Conservation (phyloP, 108 stramenopile genomes). For the Cyclotella atomus region DNA sequence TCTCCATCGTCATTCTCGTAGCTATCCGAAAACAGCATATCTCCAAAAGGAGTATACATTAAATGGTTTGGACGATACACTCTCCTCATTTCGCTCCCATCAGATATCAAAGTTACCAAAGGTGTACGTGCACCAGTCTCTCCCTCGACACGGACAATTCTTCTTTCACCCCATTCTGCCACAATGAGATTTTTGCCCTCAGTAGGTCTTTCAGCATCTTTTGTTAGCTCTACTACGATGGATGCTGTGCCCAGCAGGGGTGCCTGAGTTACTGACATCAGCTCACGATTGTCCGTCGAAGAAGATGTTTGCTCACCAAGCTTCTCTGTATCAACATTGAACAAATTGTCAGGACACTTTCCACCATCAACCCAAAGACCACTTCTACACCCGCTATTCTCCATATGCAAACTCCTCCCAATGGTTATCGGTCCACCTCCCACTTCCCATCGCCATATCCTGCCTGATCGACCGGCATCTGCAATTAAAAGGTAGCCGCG, state of each 20-base stretch:
- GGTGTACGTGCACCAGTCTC: slow-evolving; percentile 80
- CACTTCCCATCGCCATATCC: slow-evolving; percentile 81
- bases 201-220: slow-evolving; percentile 33
- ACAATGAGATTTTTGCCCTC: slow-evolving; percentile 49
- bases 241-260: slow-evolving; percentile 71
- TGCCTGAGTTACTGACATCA: too few species aligned
- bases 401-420: slow-evolving; percentile 71
- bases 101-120: slow-evolving; percentile 50
- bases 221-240: slow-evolving; percentile 47
- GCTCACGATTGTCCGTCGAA: neutral
- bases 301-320: neutral
- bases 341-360: slow-evolving; percentile 47
- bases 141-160: slow-evolving; percentile 72
- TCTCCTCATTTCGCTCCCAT: slow-evolving; percentile 20
- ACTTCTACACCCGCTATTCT: slow-evolving; percentile 73
- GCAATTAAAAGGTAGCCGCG: slow-evolving; percentile 69
- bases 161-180: slow-evolving; percentile 78
- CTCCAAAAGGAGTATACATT: slow-evolving; percentile 72
- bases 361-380: slow-evolving; percentile 32
- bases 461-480: slow-evolving; percentile 50
- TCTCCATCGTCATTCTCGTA: neutral
- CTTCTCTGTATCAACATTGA: neutral
- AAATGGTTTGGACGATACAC: slow-evolving; percentile 53
- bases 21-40: slow-evolving; percentile 65
- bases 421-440: slow-evolving; percentile 85